A percentile compares a stretch with the other conserved stretches of the same genome.
Conservation (phyloP, 805 yeast species). For the Metschnikowia continentalis region DNA sequence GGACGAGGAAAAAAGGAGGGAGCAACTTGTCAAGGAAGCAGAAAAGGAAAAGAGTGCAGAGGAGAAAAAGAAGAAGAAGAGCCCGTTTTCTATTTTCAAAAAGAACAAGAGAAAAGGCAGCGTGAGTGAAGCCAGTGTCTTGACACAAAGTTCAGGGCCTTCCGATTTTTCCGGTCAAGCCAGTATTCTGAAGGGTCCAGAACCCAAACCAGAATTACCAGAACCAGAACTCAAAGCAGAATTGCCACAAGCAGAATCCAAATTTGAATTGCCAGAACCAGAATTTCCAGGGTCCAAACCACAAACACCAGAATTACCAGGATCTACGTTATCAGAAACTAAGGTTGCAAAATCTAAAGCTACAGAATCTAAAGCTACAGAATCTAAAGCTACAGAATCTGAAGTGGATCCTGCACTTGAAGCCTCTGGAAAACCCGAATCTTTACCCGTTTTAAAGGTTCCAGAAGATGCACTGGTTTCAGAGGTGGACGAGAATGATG, state of each 20-base stretch:
- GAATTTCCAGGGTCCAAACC: too few species aligned
- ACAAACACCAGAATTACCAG: too few species aligned
- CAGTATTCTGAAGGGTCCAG: too few species aligned
- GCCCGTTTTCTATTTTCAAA: constrained; percentile 7
- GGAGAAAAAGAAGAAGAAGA: constrained; percentile 10
- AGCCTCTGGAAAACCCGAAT: background rate
- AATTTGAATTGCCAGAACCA: too few species aligned
- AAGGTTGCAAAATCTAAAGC: too few species aligned
- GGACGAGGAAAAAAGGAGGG: constrained; percentile 13
- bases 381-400: too few species aligned
- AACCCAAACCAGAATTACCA: too few species aligned
- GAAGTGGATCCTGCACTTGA: too few species aligned
- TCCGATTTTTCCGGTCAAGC: background rate
- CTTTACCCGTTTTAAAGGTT: background rate
- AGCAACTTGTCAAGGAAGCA: constrained; percentile 7
- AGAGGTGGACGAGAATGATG: constrained; percentile 7
- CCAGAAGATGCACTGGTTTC: background rate
- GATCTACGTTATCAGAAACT: too few species aligned
- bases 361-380: too few species aligned
- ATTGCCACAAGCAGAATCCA: too few species aligned
- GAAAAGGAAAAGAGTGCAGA: constrained; percentile 7
- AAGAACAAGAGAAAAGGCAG: constrained; percentile 9
- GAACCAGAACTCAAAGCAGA: too few species aligned
- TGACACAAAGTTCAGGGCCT: background rate
- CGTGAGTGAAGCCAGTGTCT: constrained; percentile 5